Conservation (phyloP, 176 grass and related monocot species). For the Calamus simplicifolius region DNA sequence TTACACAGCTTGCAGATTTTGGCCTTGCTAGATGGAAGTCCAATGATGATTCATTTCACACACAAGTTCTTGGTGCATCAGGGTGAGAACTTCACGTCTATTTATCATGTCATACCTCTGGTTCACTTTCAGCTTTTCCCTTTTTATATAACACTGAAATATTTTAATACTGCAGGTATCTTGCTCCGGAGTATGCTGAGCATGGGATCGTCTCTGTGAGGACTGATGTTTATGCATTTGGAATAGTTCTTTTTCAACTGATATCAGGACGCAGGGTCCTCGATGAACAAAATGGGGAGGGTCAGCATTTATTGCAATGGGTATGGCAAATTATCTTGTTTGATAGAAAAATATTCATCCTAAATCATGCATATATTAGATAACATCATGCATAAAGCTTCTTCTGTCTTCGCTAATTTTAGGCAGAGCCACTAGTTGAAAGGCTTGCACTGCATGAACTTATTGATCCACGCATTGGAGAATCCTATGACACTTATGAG, state of each 20-base stretch:
- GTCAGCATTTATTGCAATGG: slow-evolving; percentile 54
- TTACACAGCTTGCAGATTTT: slow-evolving; percentile 59
- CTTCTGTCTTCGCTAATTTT: slow-evolving; percentile 3
- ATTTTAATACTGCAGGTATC: slow-evolving; percentile 21
- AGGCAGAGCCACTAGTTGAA: slow-evolving; percentile 62
- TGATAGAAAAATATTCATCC: too few relatives aligned
- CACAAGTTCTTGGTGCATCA: slow-evolving; percentile 51
- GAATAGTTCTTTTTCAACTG: slow-evolving; percentile 71
- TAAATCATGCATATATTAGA: neutral
- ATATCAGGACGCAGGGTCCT: slow-evolving; percentile 58
- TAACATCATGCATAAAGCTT: neutral
- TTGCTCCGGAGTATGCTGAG: slow-evolving; percentile 65
- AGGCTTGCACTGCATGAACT: slow-evolving; percentile 52
- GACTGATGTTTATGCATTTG: slow-evolving; percentile 70
- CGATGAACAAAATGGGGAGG: slow-evolving; percentile 32
- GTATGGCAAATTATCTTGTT: slow-evolving; percentile 15
- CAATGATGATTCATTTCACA: slow-evolving; percentile 31
- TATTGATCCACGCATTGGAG: slow-evolving; percentile 47
- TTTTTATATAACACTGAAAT: slow-evolving; percentile 2
- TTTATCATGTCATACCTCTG: slow-evolving; percentile 3
- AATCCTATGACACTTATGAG: slow-evolving; percentile 43
- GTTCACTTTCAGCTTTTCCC: neutral
- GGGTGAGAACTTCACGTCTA: slow-evolving; percentile 30
- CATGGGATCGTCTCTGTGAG: slow-evolving; percentile 58
- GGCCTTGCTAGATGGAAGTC: slow-evolving; percentile 74